These are phyloP conservation scores for Tricholoma saponaceum DNA, from an alignment of 768 basidiomycete genomes.

Conservation along the genomic window DNA sequence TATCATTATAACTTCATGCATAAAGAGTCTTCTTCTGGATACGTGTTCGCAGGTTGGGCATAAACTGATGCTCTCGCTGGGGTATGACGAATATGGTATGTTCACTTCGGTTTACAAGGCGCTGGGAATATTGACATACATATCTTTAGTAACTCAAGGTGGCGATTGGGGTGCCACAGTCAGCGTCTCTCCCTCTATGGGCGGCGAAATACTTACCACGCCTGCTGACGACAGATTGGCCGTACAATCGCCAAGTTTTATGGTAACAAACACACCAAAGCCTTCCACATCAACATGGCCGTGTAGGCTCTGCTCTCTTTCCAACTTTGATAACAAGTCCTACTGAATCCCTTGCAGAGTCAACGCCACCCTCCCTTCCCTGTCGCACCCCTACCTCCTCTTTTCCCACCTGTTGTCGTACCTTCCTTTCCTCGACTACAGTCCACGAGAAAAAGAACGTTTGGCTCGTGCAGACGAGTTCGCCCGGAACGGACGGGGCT, in stretches of 20 bases:
- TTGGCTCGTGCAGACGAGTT: slow-evolving; percentile 24
- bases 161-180: no score
- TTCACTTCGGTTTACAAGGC: no score
- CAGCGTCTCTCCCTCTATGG: no score
- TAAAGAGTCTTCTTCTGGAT: background rate
- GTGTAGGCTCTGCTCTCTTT: slow-evolving; percentile 29
- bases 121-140: no score
- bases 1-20: background rate
- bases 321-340: no score
- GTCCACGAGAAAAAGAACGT: slow-evolving; percentile 27
- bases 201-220: no score
- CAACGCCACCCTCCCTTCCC: slow-evolving; percentile 16
- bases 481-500: slow-evolving; percentile 28
- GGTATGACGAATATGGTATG: slow-evolving; percentile 44
- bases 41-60: slow-evolving; percentile 32
- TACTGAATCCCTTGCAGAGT: background rate
- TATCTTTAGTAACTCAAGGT: slow-evolving; percentile 43
- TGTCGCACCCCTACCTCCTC: slow-evolving; percentile 19
- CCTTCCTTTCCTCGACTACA: slow-evolving; percentile 21
- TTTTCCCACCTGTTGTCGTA: slow-evolving; percentile 23
- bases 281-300: slow-evolving; percentile 44
- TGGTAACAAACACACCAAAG: slow-evolving; percentile 36
- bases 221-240: no score
- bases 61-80: slow-evolving; percentile 45
- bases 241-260: slow-evolving; percentile 20